Evolutionary conservation across 2,329 filamentous ascomycete genomes (phyloP).

Genomic region (Colletotrichum musicola): DNA sequence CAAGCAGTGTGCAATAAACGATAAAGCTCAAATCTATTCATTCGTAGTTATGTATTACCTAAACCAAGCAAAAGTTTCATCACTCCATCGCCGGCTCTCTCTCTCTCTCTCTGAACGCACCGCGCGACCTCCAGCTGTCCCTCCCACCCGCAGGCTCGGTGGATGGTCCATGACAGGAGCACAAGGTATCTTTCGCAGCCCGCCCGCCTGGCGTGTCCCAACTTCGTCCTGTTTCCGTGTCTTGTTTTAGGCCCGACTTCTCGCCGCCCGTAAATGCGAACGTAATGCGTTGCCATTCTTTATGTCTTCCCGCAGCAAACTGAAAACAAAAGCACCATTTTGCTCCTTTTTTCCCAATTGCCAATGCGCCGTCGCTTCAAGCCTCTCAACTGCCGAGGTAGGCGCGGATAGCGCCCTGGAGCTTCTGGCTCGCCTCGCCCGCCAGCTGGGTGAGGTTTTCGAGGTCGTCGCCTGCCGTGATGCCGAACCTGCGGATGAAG

Average conservation of each 20-base stretch:
- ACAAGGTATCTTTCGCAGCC: constrained; percentile 26
- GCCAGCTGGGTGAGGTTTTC: constrained; percentile 88
- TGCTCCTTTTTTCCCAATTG: constrained; percentile 10
- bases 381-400: constrained; percentile 69
- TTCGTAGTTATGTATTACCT: constrained; percentile 34
- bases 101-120: constrained; percentile 22
- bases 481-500: constrained; percentile 93
- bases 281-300: constrained; percentile 10
- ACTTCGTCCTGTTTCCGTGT: constrained; percentile 1
- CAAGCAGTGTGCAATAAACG: not conserved
- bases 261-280: not conserved
- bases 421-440: constrained; percentile 85
- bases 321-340: not conserved
- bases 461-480: constrained; percentile 94
- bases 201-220: constrained; percentile 9
- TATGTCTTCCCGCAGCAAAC: constrained; percentile 20
- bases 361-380: constrained; percentile 7
- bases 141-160: constrained; percentile 20
- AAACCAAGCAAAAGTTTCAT: constrained; percentile 31
- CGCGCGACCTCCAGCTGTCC: constrained; percentile 8
- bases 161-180: constrained; percentile 14
- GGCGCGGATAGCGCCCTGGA: constrained; percentile 81
- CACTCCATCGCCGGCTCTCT: constrained; percentile 33
- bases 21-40: constrained; percentile 34
- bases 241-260: not conserved